Evolutionary conservation across 495 filamentous ascomycete genomes (phyloP).

Genomic region (Parathielavia hyrcaniae): DNA sequence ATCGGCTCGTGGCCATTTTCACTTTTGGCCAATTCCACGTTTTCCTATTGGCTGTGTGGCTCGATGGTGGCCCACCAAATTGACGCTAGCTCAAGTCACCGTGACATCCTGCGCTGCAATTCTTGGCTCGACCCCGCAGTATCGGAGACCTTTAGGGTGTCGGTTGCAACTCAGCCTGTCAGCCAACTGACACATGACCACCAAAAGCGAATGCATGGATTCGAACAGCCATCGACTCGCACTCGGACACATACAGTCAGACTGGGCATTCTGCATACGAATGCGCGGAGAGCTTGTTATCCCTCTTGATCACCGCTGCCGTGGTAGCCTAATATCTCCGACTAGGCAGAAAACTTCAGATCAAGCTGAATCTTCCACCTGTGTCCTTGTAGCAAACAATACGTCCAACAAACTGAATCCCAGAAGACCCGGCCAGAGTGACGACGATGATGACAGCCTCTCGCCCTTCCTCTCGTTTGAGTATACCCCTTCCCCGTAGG

Average conservation of each 20-base stretch:
- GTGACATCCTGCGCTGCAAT: slow-evolving; percentile 3
- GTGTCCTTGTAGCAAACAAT: no score
- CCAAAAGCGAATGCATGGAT: no score
- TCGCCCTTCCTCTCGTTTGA: no score
- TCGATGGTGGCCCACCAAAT: background rate
- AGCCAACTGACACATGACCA: no score
- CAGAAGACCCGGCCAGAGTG: no score
- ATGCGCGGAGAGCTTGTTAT: no score
- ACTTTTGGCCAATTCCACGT: slow-evolving; percentile 9
- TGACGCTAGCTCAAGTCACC: slow-evolving; percentile 16
- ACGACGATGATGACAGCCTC: no score
- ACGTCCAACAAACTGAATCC: no score
- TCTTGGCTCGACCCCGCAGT: slow-evolving; percentile 7
- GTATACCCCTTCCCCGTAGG: background rate
- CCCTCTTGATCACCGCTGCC: no score
- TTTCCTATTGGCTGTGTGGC: slow-evolving; percentile 17
- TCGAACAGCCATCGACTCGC: background rate
- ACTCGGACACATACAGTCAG: background rate
- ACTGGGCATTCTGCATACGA: background rate
- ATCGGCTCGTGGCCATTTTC: slow-evolving; percentile 17
- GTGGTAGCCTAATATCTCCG: no score
- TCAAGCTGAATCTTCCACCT: no score
- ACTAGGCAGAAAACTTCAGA: no score
- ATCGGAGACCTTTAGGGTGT: slow-evolving; percentile 11
- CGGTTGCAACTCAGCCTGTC: background rate